Evolutionary conservation across 192 early-diverging fungal genomes (phyloP), one percentile per base, ranked within the genome.

Genomic region (Coemansia sp.): DNA sequence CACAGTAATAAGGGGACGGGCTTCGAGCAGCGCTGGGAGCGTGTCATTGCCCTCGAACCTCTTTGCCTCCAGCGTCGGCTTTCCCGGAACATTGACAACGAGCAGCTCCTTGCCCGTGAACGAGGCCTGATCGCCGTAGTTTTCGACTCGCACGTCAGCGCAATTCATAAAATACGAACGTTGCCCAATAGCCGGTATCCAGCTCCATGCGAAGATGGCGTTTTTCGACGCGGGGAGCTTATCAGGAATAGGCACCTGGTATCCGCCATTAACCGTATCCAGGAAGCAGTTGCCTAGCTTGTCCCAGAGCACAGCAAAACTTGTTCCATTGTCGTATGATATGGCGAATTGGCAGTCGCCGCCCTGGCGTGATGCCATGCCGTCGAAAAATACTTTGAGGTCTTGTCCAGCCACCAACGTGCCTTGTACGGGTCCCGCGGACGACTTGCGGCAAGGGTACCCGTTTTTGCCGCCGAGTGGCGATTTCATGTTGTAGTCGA

Each of bases 221-320:
- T 67, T 73, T 34, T 85, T 79, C 2, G 75, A 37, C 2, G 84
- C 73, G 0, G 88, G 88, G 58, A 86, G 69, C 0, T 65, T 55
- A 9, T 66, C 70, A 9, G 89, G 89, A 52, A 90, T 72, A 4
- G 72, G 72, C 0, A 90, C 75, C 26, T 85, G 61, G 20, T 61
- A 68, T 10, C 70, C 70, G 31, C 71, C 72, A 20, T 83, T 77
- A 16, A 76, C 64, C 2, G 74, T 73, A 26, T 72, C 75, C 2
- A 73, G 45, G 25, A 85, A 64, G 21, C 86, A 88, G 16, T 68
- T 65, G 1, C 70, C 69, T 9, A 83, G 63, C 21, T 82, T 68
- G 50, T 85, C 84, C 73, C 83, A 81, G 43, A 91, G 18, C 3
- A 88, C 88, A 0, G 83, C 89, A 75, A 83, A 89, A 26, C 14